A percentile compares a stretch with the other conserved stretches of the same genome.
Evolutionary conservation across 2,329 filamentous ascomycete species (phyloP).

Genomic region (Cladosporium sp.): DNA sequence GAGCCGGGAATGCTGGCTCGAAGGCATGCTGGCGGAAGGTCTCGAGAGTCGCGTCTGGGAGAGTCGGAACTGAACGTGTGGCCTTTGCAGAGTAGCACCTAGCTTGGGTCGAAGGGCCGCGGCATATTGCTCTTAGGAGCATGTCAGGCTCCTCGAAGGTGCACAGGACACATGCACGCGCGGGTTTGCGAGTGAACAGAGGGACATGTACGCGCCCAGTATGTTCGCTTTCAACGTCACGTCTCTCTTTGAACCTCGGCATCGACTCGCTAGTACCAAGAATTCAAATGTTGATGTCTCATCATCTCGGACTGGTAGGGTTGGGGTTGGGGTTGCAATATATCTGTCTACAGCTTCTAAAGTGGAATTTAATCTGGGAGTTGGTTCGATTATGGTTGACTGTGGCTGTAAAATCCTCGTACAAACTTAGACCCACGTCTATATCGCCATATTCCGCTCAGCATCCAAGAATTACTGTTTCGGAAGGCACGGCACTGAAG

Average conservation of each 20-base stretch:
- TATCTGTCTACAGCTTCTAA: no score
- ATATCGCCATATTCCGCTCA: no score
- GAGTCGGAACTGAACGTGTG: conserved; percentile 25
- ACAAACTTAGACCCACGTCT: no score
- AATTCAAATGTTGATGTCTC: no score
- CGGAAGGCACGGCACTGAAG: neutral
- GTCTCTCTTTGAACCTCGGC: neutral
- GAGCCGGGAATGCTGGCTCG: conserved; percentile 51
- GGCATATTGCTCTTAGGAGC: neutral
- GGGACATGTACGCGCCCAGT: neutral
- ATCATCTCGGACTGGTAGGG: neutral
- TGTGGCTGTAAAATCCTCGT: no score
- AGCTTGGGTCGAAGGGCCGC: neutral
- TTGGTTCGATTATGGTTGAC: no score
- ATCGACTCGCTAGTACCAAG: no score
- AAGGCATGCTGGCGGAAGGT: conserved; percentile 59
- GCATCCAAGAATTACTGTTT: neutral
- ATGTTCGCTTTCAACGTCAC: neutral
- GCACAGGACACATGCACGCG: neutral
- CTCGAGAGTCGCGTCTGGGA: conserved; percentile 32
- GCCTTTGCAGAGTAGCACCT: neutral
- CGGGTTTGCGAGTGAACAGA: neutral
- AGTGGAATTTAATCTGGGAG: no score
- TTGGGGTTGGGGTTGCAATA: neutral
- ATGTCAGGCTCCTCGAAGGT: neutral